These are phyloP conservation scores for Dysphania ambrosioides DNA, from an alignment of 148 eudicot genomes.

Conservation along the genomic window DNA sequence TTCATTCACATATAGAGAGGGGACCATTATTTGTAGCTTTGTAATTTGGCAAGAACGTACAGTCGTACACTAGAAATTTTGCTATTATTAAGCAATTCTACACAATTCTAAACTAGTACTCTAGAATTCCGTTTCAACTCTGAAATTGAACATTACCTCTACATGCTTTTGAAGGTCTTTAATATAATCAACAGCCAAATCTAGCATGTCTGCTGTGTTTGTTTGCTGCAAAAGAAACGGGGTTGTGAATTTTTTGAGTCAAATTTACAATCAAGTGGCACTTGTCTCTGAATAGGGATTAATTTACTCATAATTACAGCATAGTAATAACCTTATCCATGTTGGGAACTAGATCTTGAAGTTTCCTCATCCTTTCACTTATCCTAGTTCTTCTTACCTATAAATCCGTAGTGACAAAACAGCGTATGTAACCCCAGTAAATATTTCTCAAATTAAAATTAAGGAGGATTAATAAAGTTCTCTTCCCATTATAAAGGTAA, in stretches of 20 bases:
- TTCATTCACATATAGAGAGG: slow-evolving; percentile 18
- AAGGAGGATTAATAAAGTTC: neutral
- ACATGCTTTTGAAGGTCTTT: slow-evolving; percentile 78
- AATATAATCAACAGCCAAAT: slow-evolving; percentile 88
- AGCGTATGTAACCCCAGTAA: neutral
- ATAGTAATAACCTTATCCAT: slow-evolving; percentile 67
- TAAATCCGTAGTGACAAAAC: slow-evolving; percentile 13
- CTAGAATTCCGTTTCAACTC: slow-evolving; percentile 5
- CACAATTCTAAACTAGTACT: slow-evolving; percentile 4
- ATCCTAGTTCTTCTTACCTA: slow-evolving; percentile 86
- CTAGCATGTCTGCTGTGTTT: slow-evolving; percentile 92
- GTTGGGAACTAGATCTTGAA: slow-evolving; percentile 93
- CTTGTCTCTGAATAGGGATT: neutral
- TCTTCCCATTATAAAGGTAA: neutral
- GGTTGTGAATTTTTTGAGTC: slow-evolving; percentile 15
- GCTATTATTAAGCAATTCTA: slow-evolving; percentile 18
- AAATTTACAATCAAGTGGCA: neutral
- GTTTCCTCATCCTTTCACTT: slow-evolving; percentile 92
- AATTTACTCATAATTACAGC: neutral
- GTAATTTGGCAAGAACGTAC: slow-evolving; percentile 19
- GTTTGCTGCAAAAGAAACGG: slow-evolving; percentile 70
- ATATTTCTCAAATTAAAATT: neutral
- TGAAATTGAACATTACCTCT: slow-evolving; percentile 39
- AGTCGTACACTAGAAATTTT: slow-evolving; percentile 7
- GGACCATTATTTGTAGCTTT: slow-evolving; percentile 28